Base-by-base conservation (phyloP, 176 grass and related monocot genomes). In the Paspalum vaginatum region DNA sequence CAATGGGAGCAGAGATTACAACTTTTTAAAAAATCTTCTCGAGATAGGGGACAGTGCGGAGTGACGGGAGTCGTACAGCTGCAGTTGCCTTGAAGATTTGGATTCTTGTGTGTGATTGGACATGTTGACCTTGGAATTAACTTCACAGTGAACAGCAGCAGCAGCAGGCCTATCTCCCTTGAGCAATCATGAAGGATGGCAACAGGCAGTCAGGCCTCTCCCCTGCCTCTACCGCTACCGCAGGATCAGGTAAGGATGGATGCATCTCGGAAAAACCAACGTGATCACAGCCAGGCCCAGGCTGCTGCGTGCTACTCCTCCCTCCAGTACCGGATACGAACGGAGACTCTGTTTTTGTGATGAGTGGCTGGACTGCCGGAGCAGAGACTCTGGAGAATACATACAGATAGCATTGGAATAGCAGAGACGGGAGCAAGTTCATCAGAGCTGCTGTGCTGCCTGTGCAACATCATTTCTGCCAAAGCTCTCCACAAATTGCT, bases 101-200 rank as follows among this genome's bases (percentile, higher is more conserved):
- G 60, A 53, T 79, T 65, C 61, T 46, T 49, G 60, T 45, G 26
- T 65, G 6, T 79, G 61, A 79, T 42, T 51, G 38, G 76, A 79
- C 76, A 51, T 66, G 76, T 41, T 79, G 61, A 65, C 60, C 60
- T 64, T 1, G 18, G 16, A 44, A 41, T 3, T 10, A 10, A 47
- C 6, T 46, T 46, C 44, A 6, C 7, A 46, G 44, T 9, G 8
- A 9, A 11, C 17, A 21, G 18, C 38, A 11, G 18, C 10, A 67
- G 44, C 65, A 67, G 10, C 18, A 45, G 65, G 65, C 10, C 18
- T 68, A 43, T 38, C 40, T 44, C 11, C 18, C 40, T 44, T n/a
- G 7, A 14, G 66, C 66, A 46, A 69, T 47, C 66, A 47, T 69
- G 66, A 25, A 14, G 4, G 43, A 25, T 24, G 4, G 32, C 17